Evolutionary conservation across 306 rosid genomes (phyloP).

Genomic region (Astragalus membranaceus): DNA sequence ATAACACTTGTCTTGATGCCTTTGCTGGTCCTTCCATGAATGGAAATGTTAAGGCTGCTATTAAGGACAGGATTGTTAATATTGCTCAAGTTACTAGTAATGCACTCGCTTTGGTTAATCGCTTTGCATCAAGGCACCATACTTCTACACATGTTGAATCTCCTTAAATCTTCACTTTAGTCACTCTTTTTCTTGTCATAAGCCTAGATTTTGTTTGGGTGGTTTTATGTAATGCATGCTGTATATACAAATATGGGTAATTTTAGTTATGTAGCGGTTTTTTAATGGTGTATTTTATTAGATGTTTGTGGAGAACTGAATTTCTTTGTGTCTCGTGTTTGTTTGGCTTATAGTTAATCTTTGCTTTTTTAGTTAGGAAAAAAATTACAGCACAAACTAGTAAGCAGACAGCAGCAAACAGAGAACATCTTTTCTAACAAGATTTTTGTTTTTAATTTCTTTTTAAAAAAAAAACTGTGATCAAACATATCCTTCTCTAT

Average conservation of each 20-base stretch:
- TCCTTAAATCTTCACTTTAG: not conserved
- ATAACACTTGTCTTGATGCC: conserved; percentile 70
- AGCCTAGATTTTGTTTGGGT: not conserved
- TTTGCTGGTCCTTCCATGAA: conserved; percentile 35
- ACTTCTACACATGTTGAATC: not conserved
- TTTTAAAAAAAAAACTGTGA: too few species aligned
- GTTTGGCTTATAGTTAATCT: not conserved
- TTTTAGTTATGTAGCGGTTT: not conserved
- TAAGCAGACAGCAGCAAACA: not conserved
- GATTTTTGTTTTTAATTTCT: too few species aligned
- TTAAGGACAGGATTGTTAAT: conserved; percentile 31
- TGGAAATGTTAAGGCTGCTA: conserved; percentile 43
- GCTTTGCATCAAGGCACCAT: conserved; percentile 41
- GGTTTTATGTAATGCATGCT: not conserved
- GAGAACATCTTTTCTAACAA: too few species aligned
- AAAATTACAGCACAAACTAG: not conserved
- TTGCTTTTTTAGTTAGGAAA: not conserved
- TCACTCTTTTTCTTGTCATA: not conserved
- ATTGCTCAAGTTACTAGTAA: conserved; percentile 83
- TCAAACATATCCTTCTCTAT: too few species aligned
- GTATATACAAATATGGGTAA: not conserved
- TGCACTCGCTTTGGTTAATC: conserved; percentile 68
- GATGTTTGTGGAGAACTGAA: not conserved
- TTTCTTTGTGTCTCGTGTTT: not conserved
- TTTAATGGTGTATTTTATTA: not conserved